phyloP scores from a whole-genome alignment of 2,329 filamentous ascomycete species.

The Fusarium penzigii region DNA sequence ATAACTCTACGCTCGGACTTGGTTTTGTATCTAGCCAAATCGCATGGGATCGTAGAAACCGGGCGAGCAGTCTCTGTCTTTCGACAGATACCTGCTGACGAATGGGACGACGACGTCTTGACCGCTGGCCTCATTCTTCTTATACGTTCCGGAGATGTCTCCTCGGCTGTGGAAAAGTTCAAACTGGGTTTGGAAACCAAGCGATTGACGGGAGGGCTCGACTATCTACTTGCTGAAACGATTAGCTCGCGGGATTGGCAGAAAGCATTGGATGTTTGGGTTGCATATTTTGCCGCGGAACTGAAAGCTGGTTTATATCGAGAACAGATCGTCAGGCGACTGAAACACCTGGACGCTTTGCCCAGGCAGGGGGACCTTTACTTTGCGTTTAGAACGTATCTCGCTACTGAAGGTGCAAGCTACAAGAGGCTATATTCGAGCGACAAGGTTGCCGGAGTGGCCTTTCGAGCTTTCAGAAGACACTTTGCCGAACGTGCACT shows the following conservation, averaged over 20 bases:
- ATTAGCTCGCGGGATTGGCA: conserved; percentile 41
- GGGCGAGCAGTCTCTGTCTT: conserved; percentile 49
- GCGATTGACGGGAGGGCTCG: conserved; percentile 42
- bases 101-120: conserved; percentile 45
- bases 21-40: conserved; percentile 45
- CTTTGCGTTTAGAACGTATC: conserved; percentile 36
- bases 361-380: conserved; percentile 34
- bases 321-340: conserved; percentile 12
- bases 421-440: conserved; percentile 23
- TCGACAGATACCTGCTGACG: conserved; percentile 33
- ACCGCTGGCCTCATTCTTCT: conserved; percentile 43
- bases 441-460: conserved; percentile 20
- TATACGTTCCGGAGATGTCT: conserved; percentile 40
- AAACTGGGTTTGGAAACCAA: conserved; percentile 36
- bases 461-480: conserved; percentile 31
- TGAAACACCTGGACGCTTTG: conserved; percentile 27
- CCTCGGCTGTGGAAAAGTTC: conserved; percentile 43
- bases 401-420: conserved; percentile 30
- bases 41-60: conserved; percentile 44
- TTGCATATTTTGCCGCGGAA: conserved; percentile 31
- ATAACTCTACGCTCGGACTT: conserved; percentile 34
- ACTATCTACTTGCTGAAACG: conserved; percentile 44
- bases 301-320: conserved; percentile 4
- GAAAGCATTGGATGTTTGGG: conserved; percentile 39
- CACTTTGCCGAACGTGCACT: conserved; percentile 36